Percentiles rank a stretch among this genome's conserved stretches.
phyloP scores from a whole-genome alignment of 306 rosid species.

The Corylus americana region DNA sequence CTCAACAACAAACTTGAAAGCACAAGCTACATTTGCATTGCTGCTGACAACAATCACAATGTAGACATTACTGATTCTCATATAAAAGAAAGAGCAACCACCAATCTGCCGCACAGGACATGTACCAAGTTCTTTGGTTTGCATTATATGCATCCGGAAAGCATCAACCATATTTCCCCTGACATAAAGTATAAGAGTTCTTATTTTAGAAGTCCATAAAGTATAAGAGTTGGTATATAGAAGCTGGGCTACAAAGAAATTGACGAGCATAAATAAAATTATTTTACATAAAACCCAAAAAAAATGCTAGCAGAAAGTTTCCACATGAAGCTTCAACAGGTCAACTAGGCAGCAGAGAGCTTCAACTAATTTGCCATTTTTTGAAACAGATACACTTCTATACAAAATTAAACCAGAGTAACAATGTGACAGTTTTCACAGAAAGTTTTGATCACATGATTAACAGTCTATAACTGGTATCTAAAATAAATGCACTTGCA shows the following conservation, averaged over 20 bases:
- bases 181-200: slow-evolving; percentile 20
- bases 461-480: neutral
- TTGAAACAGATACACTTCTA: too few species aligned
- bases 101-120: slow-evolving; percentile 99
- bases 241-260: slow-evolving; percentile 1
- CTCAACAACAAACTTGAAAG: slow-evolving; percentile 99
- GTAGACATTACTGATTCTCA: slow-evolving; percentile 96
- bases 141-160: slow-evolving; percentile 92
- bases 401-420: too few species aligned
- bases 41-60: slow-evolving; percentile 97
- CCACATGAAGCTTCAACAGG: neutral
- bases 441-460: neutral
- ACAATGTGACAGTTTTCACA: too few species aligned
- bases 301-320: neutral
- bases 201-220: neutral
- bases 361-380: neutral
- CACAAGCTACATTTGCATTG: slow-evolving; percentile 98
- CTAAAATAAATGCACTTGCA: neutral
- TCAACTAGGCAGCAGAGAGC: neutral
- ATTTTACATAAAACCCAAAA: neutral
- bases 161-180: slow-evolving; percentile 99
- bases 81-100: slow-evolving; percentile 93
- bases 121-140: slow-evolving; percentile 94
- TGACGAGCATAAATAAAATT: neutral
- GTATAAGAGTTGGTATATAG: slow-evolving; percentile 10